Evolutionary conservation across 2,329 filamentous ascomycete genomes (phyloP), one percentile per base, ranked within the genome.

Genomic region (Didymella sp.): DNA sequence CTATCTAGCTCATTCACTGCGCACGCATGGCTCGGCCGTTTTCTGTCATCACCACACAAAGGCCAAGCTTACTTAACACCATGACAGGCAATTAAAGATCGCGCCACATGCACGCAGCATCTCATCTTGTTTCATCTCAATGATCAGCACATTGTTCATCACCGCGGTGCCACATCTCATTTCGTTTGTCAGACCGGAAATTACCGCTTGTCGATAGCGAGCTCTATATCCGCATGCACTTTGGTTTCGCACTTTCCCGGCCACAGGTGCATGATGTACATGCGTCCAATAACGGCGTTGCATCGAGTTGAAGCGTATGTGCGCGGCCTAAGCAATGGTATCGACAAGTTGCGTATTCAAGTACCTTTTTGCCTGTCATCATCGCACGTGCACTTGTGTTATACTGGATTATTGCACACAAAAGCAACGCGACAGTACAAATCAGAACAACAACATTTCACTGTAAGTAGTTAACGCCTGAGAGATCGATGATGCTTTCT

Each of bases 131-230:
- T 19, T 45, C 41, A 44, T 21, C 40, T 31, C 33, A 30, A 52
- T 7, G 31, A 45, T 31, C 24, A 33, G 11, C 31, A n/a, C n/a
- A 15, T 25, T 30, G 8, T 24, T 49, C 25, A 43, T 48, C 33
- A 53, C 30, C 17, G 30, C 17, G 8, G 28, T 30, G 28, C 13
- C 28, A 27, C 22, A 19, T 22, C 33, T 54, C 28, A 42, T 38
- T 8, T 54, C 37, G n/a, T 37, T 42, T 48, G 7, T 24, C 25
- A 44, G 6, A 19, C 9, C 41, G 31, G 41, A 52, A 31, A 52
- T 52, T 38, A 17, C 40, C 17, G 12, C 8, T 22, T 8, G 3
- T 22, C 41, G 30, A n/a, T 21, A 21, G 12, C 40, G 30, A 44
- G 13, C 1, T 15, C 13, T 27, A 25, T 22, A 22, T 43, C 19